Evolutionary conservation across 768 basidiomycete species (phyloP).

Genomic region (Tricholoma hemisulphureum): DNA sequence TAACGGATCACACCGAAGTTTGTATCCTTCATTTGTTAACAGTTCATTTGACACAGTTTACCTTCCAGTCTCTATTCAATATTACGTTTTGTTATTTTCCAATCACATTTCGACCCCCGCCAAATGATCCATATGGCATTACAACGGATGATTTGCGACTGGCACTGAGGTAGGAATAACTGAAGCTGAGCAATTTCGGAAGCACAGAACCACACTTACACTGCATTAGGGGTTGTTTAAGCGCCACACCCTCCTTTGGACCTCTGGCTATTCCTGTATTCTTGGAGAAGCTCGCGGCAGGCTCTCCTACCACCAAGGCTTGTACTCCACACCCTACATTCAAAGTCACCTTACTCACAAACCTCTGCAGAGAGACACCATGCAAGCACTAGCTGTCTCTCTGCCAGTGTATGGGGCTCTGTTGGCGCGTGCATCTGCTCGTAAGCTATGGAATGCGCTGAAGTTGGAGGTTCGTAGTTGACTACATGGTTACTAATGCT

Average conservation of each 20-base stretch:
- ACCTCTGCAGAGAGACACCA: constrained; percentile 70
- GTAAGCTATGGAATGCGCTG: constrained; percentile 85
- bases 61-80: constrained; percentile 80
- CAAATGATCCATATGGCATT: constrained; percentile 92
- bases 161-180: constrained; percentile 57
- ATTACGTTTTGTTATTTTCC: constrained; percentile 98
- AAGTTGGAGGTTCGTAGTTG: constrained; percentile 72
- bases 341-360: neutral
- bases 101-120: constrained; percentile 92
- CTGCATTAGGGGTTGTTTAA: constrained; percentile 58
- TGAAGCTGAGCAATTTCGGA: neutral
- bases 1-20: constrained; percentile 74
- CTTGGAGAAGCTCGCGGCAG: constrained; percentile 86
- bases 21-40: constrained; percentile 15
- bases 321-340: constrained; percentile 2
- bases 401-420: constrained; percentile 81
- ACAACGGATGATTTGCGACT: constrained; percentile 80
- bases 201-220: neutral
- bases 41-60: neutral
- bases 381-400: constrained; percentile 73
- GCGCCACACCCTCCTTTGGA: constrained; percentile 80
- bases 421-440: constrained; percentile 58
- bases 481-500: neutral
- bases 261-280: constrained; percentile 83
- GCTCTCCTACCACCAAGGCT: constrained; percentile 82